phyloP scores from a whole-genome alignment of 148 eudicot species.

The Vaccinium corymbosum region DNA sequence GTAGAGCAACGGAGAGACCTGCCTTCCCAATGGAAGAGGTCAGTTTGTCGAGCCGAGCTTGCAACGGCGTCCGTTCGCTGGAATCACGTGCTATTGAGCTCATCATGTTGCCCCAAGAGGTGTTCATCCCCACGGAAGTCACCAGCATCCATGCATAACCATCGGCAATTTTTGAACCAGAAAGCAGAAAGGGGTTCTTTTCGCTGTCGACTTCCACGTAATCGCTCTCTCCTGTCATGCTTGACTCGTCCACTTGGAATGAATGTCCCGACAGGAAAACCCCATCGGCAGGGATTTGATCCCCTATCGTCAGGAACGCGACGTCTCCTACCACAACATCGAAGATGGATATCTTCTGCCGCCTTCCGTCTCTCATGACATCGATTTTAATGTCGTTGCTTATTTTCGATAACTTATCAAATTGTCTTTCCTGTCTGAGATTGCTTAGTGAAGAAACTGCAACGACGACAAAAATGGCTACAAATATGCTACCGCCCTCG shows the following conservation, averaged over 20 bases:
- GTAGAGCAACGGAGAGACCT: conserved; percentile 65
- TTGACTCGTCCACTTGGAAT: conserved; percentile 66
- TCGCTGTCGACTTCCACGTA: conserved; percentile 48
- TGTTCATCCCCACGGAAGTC: conserved; percentile 71
- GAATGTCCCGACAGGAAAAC: conserved; percentile 63
- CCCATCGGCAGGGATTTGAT: conserved; percentile 84
- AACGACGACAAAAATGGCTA: conserved; percentile 70
- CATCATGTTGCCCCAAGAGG: conserved; percentile 88
- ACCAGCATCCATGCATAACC: conserved; percentile 73
- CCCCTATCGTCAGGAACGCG: conserved; percentile 56
- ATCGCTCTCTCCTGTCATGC: conserved; percentile 93
- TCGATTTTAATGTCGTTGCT: conserved; percentile 60
- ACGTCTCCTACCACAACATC: conserved; percentile 77
- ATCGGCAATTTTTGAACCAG: conserved; percentile 82
- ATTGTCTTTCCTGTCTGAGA: conserved; percentile 72
- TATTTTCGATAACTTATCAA: conserved; percentile 67
- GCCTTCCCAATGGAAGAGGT: conserved; percentile 74
- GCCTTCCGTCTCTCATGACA: conserved; percentile 51
- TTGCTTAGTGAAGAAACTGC: conserved; percentile 68
- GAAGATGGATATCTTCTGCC: conserved; percentile 67
- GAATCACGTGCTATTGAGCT: conserved; percentile 62
- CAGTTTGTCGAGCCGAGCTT: conserved; percentile 59
- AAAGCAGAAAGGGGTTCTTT: conserved; percentile 59
- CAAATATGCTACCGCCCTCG: conserved; percentile 80
- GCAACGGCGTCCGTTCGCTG: conserved; percentile 65